A percentile compares a stretch with the other conserved stretches of the same genome.
Evolutionary conservation across 2,329 filamentous ascomycete species (phyloP).

Genomic region (Fusarium sp.): DNA sequence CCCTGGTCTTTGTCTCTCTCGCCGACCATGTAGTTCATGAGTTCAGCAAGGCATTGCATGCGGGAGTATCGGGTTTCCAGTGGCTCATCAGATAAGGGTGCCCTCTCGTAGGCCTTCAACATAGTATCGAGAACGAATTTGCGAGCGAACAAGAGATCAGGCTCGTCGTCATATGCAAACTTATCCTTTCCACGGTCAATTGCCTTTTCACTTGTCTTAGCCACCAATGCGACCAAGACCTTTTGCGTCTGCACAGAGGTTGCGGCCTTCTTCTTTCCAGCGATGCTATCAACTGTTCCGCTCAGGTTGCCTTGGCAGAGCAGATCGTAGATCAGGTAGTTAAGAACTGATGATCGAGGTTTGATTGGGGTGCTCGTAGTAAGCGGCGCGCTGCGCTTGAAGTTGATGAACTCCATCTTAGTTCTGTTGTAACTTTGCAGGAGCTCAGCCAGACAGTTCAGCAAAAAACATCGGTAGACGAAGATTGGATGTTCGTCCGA

Average conservation of each 20-base stretch:
- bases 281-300: conserved; percentile 80
- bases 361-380: conserved; percentile 92
- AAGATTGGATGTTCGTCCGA: conserved; percentile 95
- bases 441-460: conserved; percentile 92
- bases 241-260: conserved; percentile 90
- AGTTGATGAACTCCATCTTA: conserved; percentile 99
- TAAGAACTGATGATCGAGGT: conserved; percentile 90
- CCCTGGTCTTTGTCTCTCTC: conserved; percentile 77
- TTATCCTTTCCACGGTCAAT: conserved; percentile 69
- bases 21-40: conserved; percentile 93
- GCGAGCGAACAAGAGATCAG: conserved; percentile 90
- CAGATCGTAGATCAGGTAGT: conserved; percentile 90
- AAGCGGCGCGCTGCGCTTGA: conserved; percentile 90
- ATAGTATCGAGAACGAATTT: conserved; percentile 96
- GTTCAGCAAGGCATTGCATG: conserved; percentile 87
- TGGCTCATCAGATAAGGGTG: conserved; percentile 81
- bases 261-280: conserved; percentile 86
- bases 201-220: conserved; percentile 86
- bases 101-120: conserved; percentile 91
- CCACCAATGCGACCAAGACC: conserved; percentile 87
- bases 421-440: conserved; percentile 92
- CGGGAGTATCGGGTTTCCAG: conserved; percentile 90
- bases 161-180: conserved; percentile 81
- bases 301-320: conserved; percentile 72
- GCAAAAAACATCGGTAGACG: conserved; percentile 94